Evolutionary conservation across 805 yeast genomes (phyloP).

Genomic region (Suhomyces tanzawaensis): DNA sequence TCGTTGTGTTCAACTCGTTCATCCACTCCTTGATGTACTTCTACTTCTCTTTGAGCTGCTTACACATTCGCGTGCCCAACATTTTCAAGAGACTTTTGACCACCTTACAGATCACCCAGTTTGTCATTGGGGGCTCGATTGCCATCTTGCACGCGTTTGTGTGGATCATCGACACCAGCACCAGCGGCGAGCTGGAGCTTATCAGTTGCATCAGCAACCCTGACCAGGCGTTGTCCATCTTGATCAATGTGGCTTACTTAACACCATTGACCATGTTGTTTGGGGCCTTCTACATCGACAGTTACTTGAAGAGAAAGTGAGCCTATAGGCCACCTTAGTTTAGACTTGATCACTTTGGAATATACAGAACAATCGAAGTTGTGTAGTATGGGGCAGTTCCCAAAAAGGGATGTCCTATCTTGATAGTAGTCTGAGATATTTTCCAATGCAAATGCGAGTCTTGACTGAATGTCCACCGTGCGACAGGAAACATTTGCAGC

Average conservation of each 20-base stretch:
- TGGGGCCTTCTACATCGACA: constrained; percentile 62
- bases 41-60: constrained; percentile 60
- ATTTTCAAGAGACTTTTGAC: constrained; percentile 59
- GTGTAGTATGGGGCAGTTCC: too few relatives aligned
- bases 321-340: too few relatives aligned
- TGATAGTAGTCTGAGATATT: too few relatives aligned
- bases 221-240: constrained; percentile 61
- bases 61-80: constrained; percentile 56
- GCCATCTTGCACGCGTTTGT: constrained; percentile 66
- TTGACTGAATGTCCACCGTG: too few relatives aligned
- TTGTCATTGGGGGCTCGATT: constrained; percentile 63
- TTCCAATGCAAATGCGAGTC: too few relatives aligned
- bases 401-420: too few relatives aligned
- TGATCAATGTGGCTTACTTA: constrained; percentile 61
- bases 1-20: constrained; percentile 76
- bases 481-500: too few relatives aligned
- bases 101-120: constrained; percentile 66
- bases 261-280: constrained; percentile 66
- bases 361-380: too few relatives aligned
- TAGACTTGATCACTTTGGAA: too few relatives aligned
- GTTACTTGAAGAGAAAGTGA: constrained; percentile 43
- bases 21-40: constrained; percentile 74
- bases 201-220: constrained; percentile 52
- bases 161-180: constrained; percentile 49
- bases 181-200: constrained; percentile 22